Conservation (phyloP, 2,329 filamentous ascomycete genomes). For the Diplodia mutila region DNA sequence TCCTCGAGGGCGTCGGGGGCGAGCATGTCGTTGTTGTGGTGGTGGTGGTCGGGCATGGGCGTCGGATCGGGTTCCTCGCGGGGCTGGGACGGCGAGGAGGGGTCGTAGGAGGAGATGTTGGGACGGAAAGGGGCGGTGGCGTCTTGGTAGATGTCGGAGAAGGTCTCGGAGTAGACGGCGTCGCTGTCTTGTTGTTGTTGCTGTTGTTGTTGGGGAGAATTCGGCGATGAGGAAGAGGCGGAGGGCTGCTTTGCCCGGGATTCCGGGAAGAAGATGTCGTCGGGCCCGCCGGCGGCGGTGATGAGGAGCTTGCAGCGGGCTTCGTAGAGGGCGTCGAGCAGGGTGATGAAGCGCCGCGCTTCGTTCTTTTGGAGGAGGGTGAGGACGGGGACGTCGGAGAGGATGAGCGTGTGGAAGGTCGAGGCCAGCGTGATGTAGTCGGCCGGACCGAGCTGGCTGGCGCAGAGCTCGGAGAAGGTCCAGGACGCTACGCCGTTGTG, state of each 20-base stretch:
- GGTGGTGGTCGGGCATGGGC: slow-evolving; percentile 39
- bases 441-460: slow-evolving; percentile 69
- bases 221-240: not conserved
- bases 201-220: slow-evolving; percentile 21
- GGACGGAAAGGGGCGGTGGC: slow-evolving; percentile 76
- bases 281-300: slow-evolving; percentile 68
- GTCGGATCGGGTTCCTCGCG: not conserved
- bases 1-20: slow-evolving; percentile 54
- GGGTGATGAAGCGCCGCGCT: slow-evolving; percentile 76
- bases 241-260: slow-evolving; percentile 29
- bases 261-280: slow-evolving; percentile 78
- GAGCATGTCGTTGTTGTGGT: slow-evolving; percentile 45
- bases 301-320: slow-evolving; percentile 77
- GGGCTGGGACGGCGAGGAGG: slow-evolving; percentile 31
- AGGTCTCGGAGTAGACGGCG: slow-evolving; percentile 66
- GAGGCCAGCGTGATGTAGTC: slow-evolving; percentile 84
- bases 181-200: slow-evolving; percentile 43
- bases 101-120: slow-evolving; percentile 70
- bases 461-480: slow-evolving; percentile 71
- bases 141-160: slow-evolving; percentile 78
- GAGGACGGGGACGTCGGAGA: slow-evolving; percentile 71
- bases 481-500: slow-evolving; percentile 64
- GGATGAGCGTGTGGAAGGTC: slow-evolving; percentile 76
- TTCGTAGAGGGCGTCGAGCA: slow-evolving; percentile 81
- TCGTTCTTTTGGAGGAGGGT: slow-evolving; percentile 75